Conservation (phyloP, 1,284 basidiomycete species). For the Gomphus bonarii region DNA sequence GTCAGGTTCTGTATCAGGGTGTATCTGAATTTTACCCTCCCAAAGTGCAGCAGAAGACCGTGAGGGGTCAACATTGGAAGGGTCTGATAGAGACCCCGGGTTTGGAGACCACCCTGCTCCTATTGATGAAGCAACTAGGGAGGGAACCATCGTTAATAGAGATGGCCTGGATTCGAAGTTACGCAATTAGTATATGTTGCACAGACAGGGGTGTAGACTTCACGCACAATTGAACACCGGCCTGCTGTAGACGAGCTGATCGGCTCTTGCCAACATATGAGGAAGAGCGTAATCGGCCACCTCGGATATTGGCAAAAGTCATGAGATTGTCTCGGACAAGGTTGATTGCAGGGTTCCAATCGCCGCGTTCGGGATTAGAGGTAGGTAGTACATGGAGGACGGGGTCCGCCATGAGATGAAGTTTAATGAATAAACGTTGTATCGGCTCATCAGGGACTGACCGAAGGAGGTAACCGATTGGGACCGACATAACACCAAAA, state of each 20-base stretch:
- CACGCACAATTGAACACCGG: slow-evolving; percentile 32
- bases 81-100: slow-evolving; percentile 57
- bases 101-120: slow-evolving; percentile 70
- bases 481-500: slow-evolving; percentile 80
- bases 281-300: slow-evolving; percentile 76
- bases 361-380: slow-evolving; percentile 29
- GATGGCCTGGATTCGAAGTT: slow-evolving; percentile 34
- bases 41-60: slow-evolving; percentile 68
- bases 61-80: slow-evolving; percentile 67
- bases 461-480: slow-evolving; percentile 78
- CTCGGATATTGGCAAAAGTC: slow-evolving; percentile 73
- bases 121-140: slow-evolving; percentile 75
- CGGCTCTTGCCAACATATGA: slow-evolving; percentile 76
- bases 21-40: slow-evolving; percentile 77
- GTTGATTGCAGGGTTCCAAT: slow-evolving; percentile 63
- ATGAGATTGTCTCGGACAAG: slow-evolving; percentile 79
- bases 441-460: slow-evolving; percentile 75
- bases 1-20: slow-evolving; percentile 65
- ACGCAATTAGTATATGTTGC: slow-evolving; percentile 16
- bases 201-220: slow-evolving; percentile 11
- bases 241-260: slow-evolving; percentile 43
- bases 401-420: slow-evolving; percentile 60
- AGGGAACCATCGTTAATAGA: slow-evolving; percentile 83
- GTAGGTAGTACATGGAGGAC: slow-evolving; percentile 52
- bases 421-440: slow-evolving; percentile 57